Conservation (phyloP, 495 filamentous ascomycete genomes). For the Penicillium crystallinum region DNA sequence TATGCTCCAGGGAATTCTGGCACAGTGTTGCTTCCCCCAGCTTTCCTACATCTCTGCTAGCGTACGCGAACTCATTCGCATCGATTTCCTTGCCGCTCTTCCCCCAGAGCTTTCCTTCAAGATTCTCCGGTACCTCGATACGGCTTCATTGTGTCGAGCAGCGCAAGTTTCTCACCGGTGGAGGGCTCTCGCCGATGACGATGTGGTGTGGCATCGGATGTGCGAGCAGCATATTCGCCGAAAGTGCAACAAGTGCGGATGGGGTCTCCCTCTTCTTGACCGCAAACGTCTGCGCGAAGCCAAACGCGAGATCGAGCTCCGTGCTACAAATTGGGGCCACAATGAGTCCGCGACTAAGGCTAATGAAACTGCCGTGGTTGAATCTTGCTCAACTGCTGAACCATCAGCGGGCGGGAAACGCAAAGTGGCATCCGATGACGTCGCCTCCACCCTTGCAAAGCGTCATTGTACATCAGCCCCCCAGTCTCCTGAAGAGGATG, state of each 20-base stretch:
- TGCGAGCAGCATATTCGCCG: constrained; percentile 97
- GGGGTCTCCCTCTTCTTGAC: constrained; percentile 87
- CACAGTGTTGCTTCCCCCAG: constrained; percentile 96
- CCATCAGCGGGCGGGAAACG: constrained; percentile 33
- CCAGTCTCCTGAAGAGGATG: constrained; percentile 24
- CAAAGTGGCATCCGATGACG: constrained; percentile 27
- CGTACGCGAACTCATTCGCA: constrained; percentile 86
- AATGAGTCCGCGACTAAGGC: constrained; percentile 21
- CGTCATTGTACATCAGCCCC: constrained; percentile 31
- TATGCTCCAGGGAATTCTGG: constrained; percentile 91
- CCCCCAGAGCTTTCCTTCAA: constrained; percentile 90
- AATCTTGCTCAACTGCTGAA: constrained; percentile 17
- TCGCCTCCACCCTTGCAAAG: constrained; percentile 33
- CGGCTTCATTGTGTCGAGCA: constrained; percentile 92
- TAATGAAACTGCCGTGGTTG: constrained; percentile 13
- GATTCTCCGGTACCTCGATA: constrained; percentile 88
- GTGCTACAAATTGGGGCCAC: constrained; percentile 51
- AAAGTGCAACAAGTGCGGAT: constrained; percentile 95
- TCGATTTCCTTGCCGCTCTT: constrained; percentile 87
- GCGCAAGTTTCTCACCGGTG: constrained; percentile 90
- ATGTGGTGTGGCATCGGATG: constrained; percentile 98
- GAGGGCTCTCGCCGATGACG: constrained; percentile 84
- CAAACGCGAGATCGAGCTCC: constrained; percentile 76
- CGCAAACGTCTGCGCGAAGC: constrained; percentile 80
- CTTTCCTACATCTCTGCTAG: constrained; percentile 84